Percentiles rank a stretch among this genome's conserved stretches.
phyloP scores from a whole-genome alignment of 805 yeast species.

The Myxozyma mucilagina region DNA sequence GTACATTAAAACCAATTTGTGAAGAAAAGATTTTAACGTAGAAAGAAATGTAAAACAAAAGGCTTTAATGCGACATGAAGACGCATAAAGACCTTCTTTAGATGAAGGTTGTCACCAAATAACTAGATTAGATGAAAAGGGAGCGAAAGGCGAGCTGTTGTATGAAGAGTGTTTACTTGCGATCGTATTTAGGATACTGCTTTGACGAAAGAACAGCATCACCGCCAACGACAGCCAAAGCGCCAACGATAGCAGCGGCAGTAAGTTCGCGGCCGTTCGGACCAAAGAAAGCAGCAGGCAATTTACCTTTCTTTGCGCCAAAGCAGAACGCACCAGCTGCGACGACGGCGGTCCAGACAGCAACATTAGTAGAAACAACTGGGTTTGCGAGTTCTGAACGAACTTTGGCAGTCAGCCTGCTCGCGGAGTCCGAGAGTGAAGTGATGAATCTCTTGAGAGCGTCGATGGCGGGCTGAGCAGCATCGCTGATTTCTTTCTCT shows the following conservation, averaged over 20 bases:
- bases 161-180: background rate
- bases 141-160: background rate
- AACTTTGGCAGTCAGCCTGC: background rate
- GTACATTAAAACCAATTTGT: background rate
- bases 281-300: constrained; percentile 5
- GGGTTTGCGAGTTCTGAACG: constrained; percentile 4
- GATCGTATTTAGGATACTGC: constrained; percentile 11
- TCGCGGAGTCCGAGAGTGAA: background rate
- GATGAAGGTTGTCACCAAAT: background rate
- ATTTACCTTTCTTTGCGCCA: background rate
- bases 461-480: constrained; percentile 13
- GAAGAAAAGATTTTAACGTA: background rate
- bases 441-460: constrained; percentile 9
- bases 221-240: constrained; percentile 8
- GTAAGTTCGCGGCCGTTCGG: background rate
- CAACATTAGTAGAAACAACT: background rate
- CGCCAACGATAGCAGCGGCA: constrained; percentile 1
- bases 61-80: background rate
- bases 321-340: background rate
- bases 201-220: constrained; percentile 8
- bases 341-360: constrained; percentile 10
- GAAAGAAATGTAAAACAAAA: background rate
- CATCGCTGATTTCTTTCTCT: background rate
- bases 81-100: background rate
- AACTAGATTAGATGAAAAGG: background rate